Base-by-base conservation (phyloP, 2,329 filamentous ascomycete genomes). In the Neofusicoccum kwambonambiense region DNA sequence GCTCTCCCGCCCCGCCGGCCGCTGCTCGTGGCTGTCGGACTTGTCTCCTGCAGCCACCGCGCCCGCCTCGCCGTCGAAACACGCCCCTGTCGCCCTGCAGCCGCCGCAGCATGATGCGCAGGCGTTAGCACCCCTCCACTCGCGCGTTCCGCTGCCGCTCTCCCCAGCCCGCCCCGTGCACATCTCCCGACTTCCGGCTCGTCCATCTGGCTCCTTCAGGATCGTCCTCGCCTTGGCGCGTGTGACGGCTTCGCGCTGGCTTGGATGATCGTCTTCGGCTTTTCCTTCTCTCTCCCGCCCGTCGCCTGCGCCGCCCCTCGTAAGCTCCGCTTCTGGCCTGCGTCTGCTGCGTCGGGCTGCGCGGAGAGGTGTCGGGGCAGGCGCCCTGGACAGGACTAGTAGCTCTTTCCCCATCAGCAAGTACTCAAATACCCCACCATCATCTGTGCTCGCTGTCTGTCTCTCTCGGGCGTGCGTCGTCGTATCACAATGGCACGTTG, bases 161-260 rank as follows among this genome's bases (percentile, higher is more conserved):
- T 50, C 27, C 27, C 22, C 52, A 42, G 19, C 52, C 52, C 41
- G 52, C 52, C 35, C 8, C 50, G 50, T 54, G 50, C 50, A 44
- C 52, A 57, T 57, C 52, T 57, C 52, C 52, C 52, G 52, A 17
- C 52, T 57, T 57, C 52, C 52, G 52, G 37, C 41, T 57, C 52
- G 37, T 44, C 41, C 52, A 57, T 57, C 52, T 57, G 22, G 37
- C 39, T 57, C 52, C 52, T 44, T 57, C 39, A 42, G 27, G 37
- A 44, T 44, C 52, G 22, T n/a, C 37, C 50, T 52, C 34, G 31
- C n/a, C 50, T 49, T 49, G 45, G 34, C 34, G 34, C 34, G 31
- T 9, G n/a, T 22, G 7, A 27, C 42, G 52, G 52, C 37, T 41
- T 15, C 17, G 34, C 34, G n/a, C 35, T 17, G 37, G 12, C 31